Conservation (phyloP, 768 basidiomycete genomes). For the Tubosaeta sp. region DNA sequence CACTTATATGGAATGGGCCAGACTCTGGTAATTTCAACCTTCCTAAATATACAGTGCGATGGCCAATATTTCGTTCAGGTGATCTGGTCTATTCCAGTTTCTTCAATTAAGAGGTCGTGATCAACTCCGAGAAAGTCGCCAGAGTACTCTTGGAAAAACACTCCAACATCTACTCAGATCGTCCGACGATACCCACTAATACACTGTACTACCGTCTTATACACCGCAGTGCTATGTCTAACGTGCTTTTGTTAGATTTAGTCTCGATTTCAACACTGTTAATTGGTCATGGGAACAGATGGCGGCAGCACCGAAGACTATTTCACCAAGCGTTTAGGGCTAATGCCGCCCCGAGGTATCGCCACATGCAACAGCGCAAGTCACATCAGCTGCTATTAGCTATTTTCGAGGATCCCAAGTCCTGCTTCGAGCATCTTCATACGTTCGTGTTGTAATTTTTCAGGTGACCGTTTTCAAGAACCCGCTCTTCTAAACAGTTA, state of each 20-base stretch:
- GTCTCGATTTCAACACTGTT: conserved; percentile 32
- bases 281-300: conserved; percentile 30
- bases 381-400: no score
- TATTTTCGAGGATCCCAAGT: no score
- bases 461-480: not conserved
- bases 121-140: conserved; percentile 24
- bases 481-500: not conserved
- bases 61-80: conserved; percentile 12
- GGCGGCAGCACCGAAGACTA: conserved; percentile 33
- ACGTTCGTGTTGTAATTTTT: not conserved
- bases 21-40: conserved; percentile 6
- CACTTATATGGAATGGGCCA: conserved; percentile 12
- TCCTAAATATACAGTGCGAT: not conserved
- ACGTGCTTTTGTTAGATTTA: conserved; percentile 11
- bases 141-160: conserved; percentile 25
- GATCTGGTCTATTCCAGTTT: conserved; percentile 23
- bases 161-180: conserved; percentile 27
- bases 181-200: conserved; percentile 12
- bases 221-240: not conserved
- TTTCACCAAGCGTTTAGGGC: not conserved
- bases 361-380: no score
- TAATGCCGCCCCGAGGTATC: no score
- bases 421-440: not conserved
- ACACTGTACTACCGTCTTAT: conserved; percentile 13
- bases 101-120: conserved; percentile 18